Conservation (phyloP, 2,329 filamentous ascomycete genomes). For the Thelonectria rubi region DNA sequence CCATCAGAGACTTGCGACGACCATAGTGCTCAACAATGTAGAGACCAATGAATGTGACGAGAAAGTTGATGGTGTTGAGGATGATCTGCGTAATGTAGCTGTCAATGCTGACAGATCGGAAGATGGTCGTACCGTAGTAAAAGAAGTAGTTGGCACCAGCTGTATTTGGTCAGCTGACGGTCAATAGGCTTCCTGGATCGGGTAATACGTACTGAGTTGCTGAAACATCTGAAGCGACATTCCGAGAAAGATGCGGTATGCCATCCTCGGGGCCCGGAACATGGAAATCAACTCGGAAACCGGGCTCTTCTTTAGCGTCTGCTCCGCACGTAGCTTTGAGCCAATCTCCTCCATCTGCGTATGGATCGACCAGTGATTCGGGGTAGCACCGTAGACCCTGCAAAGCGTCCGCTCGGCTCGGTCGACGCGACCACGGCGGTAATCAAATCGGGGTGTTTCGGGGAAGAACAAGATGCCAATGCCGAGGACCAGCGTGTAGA, state of each 20-base stretch:
- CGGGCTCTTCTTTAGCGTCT: constrained; percentile 49
- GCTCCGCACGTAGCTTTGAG: constrained; percentile 61
- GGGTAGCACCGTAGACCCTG: constrained; percentile 56
- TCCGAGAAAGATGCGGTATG: constrained; percentile 69
- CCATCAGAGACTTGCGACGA: constrained; percentile 69
- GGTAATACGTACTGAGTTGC: constrained; percentile 59
- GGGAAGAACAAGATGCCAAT: constrained; percentile 60
- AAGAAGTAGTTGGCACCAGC: constrained; percentile 74
- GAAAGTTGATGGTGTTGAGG: constrained; percentile 72
- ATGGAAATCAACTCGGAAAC: constrained; percentile 63
- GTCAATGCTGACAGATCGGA: constrained; percentile 58
- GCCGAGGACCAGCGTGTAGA: constrained; percentile 60
- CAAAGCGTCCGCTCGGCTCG: constrained; percentile 59
- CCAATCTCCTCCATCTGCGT: constrained; percentile 63
- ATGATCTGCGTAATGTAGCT: constrained; percentile 75
- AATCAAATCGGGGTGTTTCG: constrained; percentile 63
- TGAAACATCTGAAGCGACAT: constrained; percentile 71
- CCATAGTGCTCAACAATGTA: constrained; percentile 75
- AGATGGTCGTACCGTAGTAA: constrained; percentile 67
- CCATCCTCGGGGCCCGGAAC: constrained; percentile 71
- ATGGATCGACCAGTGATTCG: constrained; percentile 56
- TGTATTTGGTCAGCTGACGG: constrained; percentile 7
- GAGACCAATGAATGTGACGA: constrained; percentile 72
- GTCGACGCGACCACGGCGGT: constrained; percentile 57
- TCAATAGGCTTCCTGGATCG: background rate